These are phyloP conservation scores for Viridothelium virens DNA, from an alignment of 495 filamentous ascomycete species.

Conservation along the genomic window DNA sequence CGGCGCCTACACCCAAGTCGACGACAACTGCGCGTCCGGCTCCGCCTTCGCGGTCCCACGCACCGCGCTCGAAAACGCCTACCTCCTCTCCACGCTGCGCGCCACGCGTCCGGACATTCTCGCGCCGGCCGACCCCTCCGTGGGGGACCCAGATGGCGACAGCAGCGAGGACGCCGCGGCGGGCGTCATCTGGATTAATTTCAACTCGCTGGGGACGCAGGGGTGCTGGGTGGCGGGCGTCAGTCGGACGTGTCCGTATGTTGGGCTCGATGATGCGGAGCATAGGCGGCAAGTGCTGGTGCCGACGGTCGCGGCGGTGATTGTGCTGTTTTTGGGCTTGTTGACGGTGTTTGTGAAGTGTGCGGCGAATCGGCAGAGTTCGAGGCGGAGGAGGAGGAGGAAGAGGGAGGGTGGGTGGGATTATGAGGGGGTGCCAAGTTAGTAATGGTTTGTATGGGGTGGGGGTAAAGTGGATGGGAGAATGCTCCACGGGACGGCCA, in stretches of 20 bases:
- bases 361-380: slow-evolving; percentile 50
- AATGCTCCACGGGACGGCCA: neutral
- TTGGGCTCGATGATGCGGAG: slow-evolving; percentile 32
- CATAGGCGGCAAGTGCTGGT: slow-evolving; percentile 47
- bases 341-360: slow-evolving; percentile 59
- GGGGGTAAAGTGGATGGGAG: neutral
- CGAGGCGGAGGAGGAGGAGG: slow-evolving; percentile 43
- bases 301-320: slow-evolving; percentile 50
- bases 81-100: slow-evolving; percentile 36
- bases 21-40: slow-evolving; percentile 26
- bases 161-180: slow-evolving; percentile 22
- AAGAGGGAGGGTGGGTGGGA: slow-evolving; percentile 52
- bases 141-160: slow-evolving; percentile 24
- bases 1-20: slow-evolving; percentile 41
- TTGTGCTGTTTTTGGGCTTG: slow-evolving; percentile 50
- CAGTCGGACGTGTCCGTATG: slow-evolving; percentile 49
- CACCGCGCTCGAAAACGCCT: slow-evolving; percentile 55
- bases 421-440: slow-evolving; percentile 55
- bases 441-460: neutral
- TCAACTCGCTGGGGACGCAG: slow-evolving; percentile 48
- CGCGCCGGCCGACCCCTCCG: neutral
- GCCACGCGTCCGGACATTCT: slow-evolving; percentile 17
- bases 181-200: slow-evolving; percentile 45
- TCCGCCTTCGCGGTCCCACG: slow-evolving; percentile 45
- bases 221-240: slow-evolving; percentile 54